Evolutionary conservation across 768 basidiomycete genomes (phyloP).

Genomic region (Udeniomyces megalosporus): DNA sequence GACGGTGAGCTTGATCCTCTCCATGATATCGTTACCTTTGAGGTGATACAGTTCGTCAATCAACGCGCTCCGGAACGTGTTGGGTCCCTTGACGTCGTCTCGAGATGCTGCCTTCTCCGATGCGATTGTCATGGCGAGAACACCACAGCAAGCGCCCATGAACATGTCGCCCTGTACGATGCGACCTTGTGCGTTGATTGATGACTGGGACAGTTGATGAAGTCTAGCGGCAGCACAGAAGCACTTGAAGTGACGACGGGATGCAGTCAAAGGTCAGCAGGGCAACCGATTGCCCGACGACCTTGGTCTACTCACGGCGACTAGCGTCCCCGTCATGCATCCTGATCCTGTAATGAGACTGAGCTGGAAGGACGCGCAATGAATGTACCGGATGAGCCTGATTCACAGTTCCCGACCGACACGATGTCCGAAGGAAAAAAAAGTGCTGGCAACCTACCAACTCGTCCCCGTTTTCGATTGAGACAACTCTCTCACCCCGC

Average conservation of each 20-base stretch:
- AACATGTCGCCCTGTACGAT: slow-evolving; percentile 67
- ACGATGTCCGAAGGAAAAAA: too few species aligned
- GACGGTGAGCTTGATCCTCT: not conserved
- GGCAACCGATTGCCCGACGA: slow-evolving; percentile 39
- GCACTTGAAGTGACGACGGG: slow-evolving; percentile 26
- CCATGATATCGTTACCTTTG: not conserved
- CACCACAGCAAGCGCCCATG: slow-evolving; percentile 52
- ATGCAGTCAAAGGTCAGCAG: too few species aligned
- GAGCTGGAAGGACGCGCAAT: slow-evolving; percentile 34
- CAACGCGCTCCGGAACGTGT: slow-evolving; percentile 48
- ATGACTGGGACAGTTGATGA: slow-evolving; percentile 27
- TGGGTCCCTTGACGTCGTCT: slow-evolving; percentile 42
- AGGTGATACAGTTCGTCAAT: slow-evolving; percentile 43
- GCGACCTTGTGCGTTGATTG: slow-evolving; percentile 23
- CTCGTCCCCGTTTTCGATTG: slow-evolving; percentile 55
- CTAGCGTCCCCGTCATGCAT: slow-evolving; percentile 40
- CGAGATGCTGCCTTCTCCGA: slow-evolving; percentile 43
- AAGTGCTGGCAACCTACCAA: too few species aligned
- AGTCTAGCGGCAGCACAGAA: slow-evolving; percentile 57
- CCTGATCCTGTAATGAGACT: slow-evolving; percentile 78
- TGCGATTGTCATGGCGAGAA: slow-evolving; percentile 46
- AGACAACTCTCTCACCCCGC: slow-evolving; percentile 41
- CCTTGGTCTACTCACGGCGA: slow-evolving; percentile 11
- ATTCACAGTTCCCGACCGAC: too few species aligned
- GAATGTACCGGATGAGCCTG: too few species aligned